Base-by-base conservation (phyloP, 108 stramenopile species). In the Hondaea fermentalgiana region DNA sequence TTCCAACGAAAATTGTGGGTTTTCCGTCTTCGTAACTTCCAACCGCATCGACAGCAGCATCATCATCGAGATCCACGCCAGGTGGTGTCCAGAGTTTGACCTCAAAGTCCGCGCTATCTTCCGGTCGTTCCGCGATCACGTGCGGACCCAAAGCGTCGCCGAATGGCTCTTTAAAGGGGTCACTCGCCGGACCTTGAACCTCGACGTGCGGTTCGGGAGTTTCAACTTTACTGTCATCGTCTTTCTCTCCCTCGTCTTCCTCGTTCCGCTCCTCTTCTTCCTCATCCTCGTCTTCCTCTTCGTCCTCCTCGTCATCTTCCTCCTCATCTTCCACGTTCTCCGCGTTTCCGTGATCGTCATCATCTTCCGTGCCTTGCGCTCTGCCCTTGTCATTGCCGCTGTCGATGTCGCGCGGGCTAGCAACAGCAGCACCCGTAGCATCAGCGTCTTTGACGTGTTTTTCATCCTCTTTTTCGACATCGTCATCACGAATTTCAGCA, bases 1-100 rank as follows among this genome's bases (percentile, higher is more conserved):
- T 87, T 16, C 51, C 72, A 5, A 91, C 17, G 45, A 91, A 91
- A 17, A 91, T 91, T 8, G 89, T 91, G 5, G 87, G 87, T 53
- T 72, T 53, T 1, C 88, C 90, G 42, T 89, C 17, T 17, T 60
- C 72, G 6, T 44, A 23, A 51, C 0, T 57, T 6, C 44, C 60
- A 2, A 88, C 64, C 8, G 49, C 51, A 23, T 83, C 76, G 14
- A 83, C 49, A 8, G 45, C 49, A 25, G 12, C 51, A 12, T 35
- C n/a, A 35, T 83, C 49, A 10, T 69, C 64, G 14, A 69, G 17
- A 69, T 69, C 64, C 10, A 69, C 35, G 12, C 64, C 64, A 55
- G 76, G 76, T 12, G 76, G 76, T 2, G 45, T 47, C 76, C 76
- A 83, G 51, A 83, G 23, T 45, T 47, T 12, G 45, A 83, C n/a